phyloP scores from a whole-genome alignment of 352 stramenopile species.

The Aphanomyces cochlioides region DNA sequence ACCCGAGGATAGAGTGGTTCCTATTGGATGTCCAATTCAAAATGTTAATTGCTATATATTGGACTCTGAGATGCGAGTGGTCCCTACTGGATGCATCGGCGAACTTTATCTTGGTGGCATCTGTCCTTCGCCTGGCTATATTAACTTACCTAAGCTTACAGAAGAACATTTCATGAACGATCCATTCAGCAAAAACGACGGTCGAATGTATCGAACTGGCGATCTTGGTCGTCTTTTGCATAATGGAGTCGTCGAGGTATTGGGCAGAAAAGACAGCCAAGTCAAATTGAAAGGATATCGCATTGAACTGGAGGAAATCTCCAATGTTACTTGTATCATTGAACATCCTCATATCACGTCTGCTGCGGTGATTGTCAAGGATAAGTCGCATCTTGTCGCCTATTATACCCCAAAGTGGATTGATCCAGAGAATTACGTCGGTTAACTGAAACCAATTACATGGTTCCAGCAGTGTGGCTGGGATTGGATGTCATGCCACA shows the following conservation, averaged over 20 bases:
- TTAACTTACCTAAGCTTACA: slow-evolving; percentile 75
- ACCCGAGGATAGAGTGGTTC: slow-evolving; percentile 25
- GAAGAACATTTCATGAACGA: slow-evolving; percentile 72
- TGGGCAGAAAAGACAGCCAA: slow-evolving; percentile 93
- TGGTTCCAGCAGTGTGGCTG: neutral
- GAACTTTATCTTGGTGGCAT: slow-evolving; percentile 83
- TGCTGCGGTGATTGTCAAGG: slow-evolving; percentile 88
- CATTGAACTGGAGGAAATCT: slow-evolving; percentile 89
- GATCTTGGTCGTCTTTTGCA: slow-evolving; percentile 88
- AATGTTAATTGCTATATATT: slow-evolving; percentile 78
- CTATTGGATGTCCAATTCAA: slow-evolving; percentile 56
- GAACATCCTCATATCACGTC: slow-evolving; percentile 81
- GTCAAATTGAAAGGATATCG: slow-evolving; percentile 95
- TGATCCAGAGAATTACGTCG: neutral
- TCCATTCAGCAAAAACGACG: slow-evolving; percentile 39
- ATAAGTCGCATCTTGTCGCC: slow-evolving; percentile 88
- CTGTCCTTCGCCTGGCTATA: slow-evolving; percentile 78
- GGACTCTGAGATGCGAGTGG: slow-evolving; percentile 60
- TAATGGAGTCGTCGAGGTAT: slow-evolving; percentile 89
- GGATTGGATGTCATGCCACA: slow-evolving; percentile 35
- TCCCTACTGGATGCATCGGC: slow-evolving; percentile 62
- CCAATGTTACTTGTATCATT: slow-evolving; percentile 85
- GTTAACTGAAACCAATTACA: neutral
- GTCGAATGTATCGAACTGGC: slow-evolving; percentile 91
- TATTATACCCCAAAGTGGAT: neutral